These are phyloP conservation scores for Cercis canadensis DNA, from an alignment of 306 rosid genomes.

Conservation along the genomic window DNA sequence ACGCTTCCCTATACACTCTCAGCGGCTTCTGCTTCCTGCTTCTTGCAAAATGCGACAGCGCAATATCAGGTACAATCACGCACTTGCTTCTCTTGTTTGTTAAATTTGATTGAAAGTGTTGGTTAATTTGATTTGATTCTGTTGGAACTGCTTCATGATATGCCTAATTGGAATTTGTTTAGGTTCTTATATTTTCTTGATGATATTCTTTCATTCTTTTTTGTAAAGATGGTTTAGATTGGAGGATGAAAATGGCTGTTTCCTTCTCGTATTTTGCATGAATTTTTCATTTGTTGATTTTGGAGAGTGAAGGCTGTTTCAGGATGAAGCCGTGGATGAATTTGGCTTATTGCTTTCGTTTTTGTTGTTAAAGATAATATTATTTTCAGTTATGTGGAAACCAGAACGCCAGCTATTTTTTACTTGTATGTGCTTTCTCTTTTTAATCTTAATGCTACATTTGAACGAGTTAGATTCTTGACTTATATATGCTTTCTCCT, in stretches of 20 bases:
- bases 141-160: not conserved
- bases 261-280: not conserved
- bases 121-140: not conserved
- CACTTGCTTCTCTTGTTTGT: not conserved
- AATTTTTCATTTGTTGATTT: not conserved
- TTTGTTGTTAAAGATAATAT: no score
- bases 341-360: no score
- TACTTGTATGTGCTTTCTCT: no score
- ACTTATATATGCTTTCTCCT: no score
- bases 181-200: no score
- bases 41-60: conserved; percentile 69
- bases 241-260: not conserved
- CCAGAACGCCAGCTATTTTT: no score
- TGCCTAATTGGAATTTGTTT: not conserved
- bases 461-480: no score
- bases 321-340: no score
- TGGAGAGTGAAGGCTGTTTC: no score
- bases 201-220: no score
- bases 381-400: no score
- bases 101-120: not conserved
- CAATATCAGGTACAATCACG: conserved; percentile 49
- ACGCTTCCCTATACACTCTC: conserved; percentile 41
- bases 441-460: no score
- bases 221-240: not conserved
- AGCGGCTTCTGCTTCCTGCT: conserved; percentile 51